Evolutionary conservation across 441 rosid species (phyloP), one percentile per base, ranked within the genome.

Genomic region (Adansonia madagascariensis): DNA sequence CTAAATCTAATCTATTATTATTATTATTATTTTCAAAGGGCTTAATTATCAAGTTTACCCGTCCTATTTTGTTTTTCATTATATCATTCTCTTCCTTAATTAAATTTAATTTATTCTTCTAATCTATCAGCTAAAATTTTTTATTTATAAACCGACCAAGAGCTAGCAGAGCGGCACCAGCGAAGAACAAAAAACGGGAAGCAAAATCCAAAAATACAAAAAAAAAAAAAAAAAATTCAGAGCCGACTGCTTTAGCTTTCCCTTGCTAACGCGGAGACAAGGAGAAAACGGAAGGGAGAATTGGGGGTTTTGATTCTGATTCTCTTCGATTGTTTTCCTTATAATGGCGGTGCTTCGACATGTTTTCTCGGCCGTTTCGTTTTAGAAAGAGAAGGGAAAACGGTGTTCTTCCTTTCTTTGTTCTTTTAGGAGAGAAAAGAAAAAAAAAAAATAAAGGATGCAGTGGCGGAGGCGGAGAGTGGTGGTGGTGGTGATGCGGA

Each of bases 391-490:
- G 44, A 12, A 47, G 35, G 20, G 50, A 73, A 61, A 49, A 22
- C 61, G 61, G 20, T 0, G 35, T 17, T 24, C 8, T 70, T 47
- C 5, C 5, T 47, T 8, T 20, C 1, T 22, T 56, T n/a, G 22
- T 60, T 18, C 4, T 47, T 39, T 52, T 50, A 3, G 31, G 60
- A 73, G 49, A 31, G 55, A 63, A 8, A 75, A 41, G 3, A 47
- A 31, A 64, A 70, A 83, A 3, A 24, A 24, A 8, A 27, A 11
- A 12, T 6, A 27, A 17, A 61, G 84, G 89, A 86, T 86, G 84
- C 87, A 80, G 82, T 84, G 88, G 80, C 91, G 91, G 89, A 82
- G 88, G 86, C 53, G 89, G 81, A 79, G 78, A 65, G 68, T 67
- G 80, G 82, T 86, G 82, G 83, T 76, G 83, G 82, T 12, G 66